These are phyloP conservation scores for Blastomyces gilchristii DNA, from an alignment of 2,329 filamentous ascomycete species.

Conservation along the genomic window DNA sequence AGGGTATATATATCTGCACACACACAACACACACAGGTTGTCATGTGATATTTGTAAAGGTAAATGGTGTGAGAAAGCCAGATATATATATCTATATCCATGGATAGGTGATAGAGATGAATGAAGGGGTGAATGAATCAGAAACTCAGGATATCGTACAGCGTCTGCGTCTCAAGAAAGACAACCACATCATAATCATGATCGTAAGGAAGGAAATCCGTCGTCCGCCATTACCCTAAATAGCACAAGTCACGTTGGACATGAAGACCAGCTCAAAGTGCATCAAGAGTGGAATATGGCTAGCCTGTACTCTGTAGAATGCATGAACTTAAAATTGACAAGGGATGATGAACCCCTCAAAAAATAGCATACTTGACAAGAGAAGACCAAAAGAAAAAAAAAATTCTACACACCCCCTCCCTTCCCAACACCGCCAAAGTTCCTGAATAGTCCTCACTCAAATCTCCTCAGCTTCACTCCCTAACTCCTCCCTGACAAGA, in stretches of 20 bases:
- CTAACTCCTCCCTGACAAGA: slow-evolving; percentile 34
- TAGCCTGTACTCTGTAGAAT: neutral
- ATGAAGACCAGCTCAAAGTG: neutral
- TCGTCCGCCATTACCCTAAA: neutral
- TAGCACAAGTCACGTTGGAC: neutral
- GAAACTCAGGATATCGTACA: neutral
- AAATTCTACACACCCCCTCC: neutral
- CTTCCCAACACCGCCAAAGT: slow-evolving; percentile 12
- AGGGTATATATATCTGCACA: too few species aligned
- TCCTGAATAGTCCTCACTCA: slow-evolving; percentile 12
- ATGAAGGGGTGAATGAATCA: neutral
- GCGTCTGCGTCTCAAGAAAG: neutral
- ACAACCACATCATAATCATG: neutral
- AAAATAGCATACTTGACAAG: neutral
- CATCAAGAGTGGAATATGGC: neutral
- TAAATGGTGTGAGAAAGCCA: too few species aligned
- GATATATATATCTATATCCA: too few species aligned
- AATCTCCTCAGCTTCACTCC: slow-evolving; percentile 36
- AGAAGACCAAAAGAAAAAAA: neutral
- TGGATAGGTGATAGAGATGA: too few species aligned
- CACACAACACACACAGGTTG: too few species aligned
- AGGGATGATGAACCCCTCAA: too few species aligned
- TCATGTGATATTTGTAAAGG: too few species aligned
- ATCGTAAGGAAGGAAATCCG: neutral
- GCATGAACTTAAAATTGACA: too few species aligned